These are phyloP conservation scores for Penicillium lividum DNA, from an alignment of 495 filamentous ascomycete species.

Conservation along the genomic window DNA sequence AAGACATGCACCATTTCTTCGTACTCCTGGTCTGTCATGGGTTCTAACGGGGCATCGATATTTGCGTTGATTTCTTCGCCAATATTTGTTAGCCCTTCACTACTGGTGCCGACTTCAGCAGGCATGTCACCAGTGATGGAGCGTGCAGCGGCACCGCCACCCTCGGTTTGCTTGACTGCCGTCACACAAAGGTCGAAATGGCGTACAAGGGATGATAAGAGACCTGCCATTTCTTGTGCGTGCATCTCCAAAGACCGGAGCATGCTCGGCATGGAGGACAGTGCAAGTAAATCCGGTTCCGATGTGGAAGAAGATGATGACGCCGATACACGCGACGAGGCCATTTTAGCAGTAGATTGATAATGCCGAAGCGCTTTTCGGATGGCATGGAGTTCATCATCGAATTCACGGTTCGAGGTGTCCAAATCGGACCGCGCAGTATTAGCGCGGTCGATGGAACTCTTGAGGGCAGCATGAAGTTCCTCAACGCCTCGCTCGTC, in stretches of 20 bases:
- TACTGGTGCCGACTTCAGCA: conserved; percentile 56
- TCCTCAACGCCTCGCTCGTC: conserved; percentile 76
- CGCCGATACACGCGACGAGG: conserved; percentile 42
- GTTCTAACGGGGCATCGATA: conserved; percentile 57
- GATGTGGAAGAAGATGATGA: conserved; percentile 41
- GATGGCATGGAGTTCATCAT: conserved; percentile 63
- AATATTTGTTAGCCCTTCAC: conserved; percentile 52
- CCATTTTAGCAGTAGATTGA: conserved; percentile 40
- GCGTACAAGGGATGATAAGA: conserved; percentile 77
- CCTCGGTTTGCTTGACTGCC: conserved; percentile 90
- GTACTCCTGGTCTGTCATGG: conserved; percentile 73
- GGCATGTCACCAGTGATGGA: conserved; percentile 61
- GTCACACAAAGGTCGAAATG: conserved; percentile 96
- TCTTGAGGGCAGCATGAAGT: conserved; percentile 64
- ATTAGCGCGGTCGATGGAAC: conserved; percentile 60
- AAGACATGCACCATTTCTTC: conserved; percentile 82
- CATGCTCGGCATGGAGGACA: conserved; percentile 62
- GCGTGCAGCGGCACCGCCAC: conserved; percentile 71
- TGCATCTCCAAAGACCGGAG: conserved; percentile 73
- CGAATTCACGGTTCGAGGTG: conserved; percentile 47
- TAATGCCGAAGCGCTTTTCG: conserved; percentile 56
- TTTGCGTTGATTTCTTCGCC: conserved; percentile 58
- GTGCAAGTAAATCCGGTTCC: conserved; percentile 36
- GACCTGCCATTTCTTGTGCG: conserved; percentile 79
- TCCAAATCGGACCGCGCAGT: conserved; percentile 57